Conservation (phyloP, 345 rosid species). For the Cardamine occulta region DNA sequence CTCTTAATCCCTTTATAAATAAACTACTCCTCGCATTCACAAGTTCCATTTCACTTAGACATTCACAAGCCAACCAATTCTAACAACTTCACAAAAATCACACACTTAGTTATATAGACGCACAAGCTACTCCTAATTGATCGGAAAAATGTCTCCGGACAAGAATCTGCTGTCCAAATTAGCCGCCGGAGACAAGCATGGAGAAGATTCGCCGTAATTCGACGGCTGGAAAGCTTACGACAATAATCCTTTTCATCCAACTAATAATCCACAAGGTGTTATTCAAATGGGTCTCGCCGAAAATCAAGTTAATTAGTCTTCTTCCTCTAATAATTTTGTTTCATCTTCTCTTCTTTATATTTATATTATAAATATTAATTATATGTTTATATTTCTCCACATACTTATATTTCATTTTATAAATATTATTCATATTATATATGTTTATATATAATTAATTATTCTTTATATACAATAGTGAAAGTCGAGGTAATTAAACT, state of each 20-base stretch:
- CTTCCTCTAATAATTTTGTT: not conserved
- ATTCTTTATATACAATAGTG: too few relatives aligned
- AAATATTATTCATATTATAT: too few relatives aligned
- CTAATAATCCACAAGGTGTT: constrained; percentile 63
- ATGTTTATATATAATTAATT: too few relatives aligned
- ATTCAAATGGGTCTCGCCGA: constrained; percentile 92
- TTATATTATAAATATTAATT: too few relatives aligned
- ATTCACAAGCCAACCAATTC: constrained; percentile 11
- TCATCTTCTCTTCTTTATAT: not conserved
- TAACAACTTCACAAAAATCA: constrained; percentile 12
- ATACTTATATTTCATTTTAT: too few relatives aligned
- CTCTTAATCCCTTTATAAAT: constrained; percentile 26
- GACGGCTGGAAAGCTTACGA: constrained; percentile 92
- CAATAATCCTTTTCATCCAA: constrained; percentile 58
- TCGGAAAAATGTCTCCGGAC: not conserved
- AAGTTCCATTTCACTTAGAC: not conserved
- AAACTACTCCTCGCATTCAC: not conserved
- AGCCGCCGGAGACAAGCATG: constrained; percentile 62
- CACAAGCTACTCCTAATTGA: not conserved
- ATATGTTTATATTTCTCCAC: too few relatives aligned
- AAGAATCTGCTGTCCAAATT: constrained; percentile 54
- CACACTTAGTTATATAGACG: constrained; percentile 1
- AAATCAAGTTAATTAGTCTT: constrained; percentile 60
- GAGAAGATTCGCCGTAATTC: constrained; percentile 78
- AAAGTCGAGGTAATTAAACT: too few relatives aligned